Evolutionary conservation across 2,329 filamentous ascomycete species (phyloP), one percentile per base, ranked within the genome.

Genomic region (Cytospora mali): DNA sequence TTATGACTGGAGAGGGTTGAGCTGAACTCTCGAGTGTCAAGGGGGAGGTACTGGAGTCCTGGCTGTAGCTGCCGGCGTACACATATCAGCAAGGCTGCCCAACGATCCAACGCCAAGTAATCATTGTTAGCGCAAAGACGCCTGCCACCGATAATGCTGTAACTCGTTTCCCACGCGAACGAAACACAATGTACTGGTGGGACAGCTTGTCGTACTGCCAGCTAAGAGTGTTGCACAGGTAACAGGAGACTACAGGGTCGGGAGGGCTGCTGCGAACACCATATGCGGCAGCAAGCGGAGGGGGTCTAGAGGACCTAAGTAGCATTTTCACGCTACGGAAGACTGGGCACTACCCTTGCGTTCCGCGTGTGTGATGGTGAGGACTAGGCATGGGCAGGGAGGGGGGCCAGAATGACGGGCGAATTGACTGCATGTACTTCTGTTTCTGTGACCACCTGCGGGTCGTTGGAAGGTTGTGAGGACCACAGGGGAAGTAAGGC

Each of bases 11-110:
- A 61, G 81, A 75, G 66, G 81, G 77, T 71, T 84, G 81, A 61
- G 79, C 71, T 66, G 81, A 73, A 66, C 72, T 80, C 73, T 85
- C 83, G 75, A 85, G 78, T 68, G 80, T 79, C 69, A 85, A 76
- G 69, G 82, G 76, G 67, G 82, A 78, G 66, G 78, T 77, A 72
- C 75, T 79, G 70, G 81, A 75, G 70, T 84, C 82, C 71, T 84
- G 81, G 71, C 76, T 80, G 75, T 84, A 85, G 79, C 84, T 86
- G 73, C 66, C 68, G 64, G 56, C 46, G 64, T 70, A 71, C 61
- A 61, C 67, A 73, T 77, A 64, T 70, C 66, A 69, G 66, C 53
- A 62, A 66, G 55, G 58, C 58, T 66, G 68, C 66, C 66, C 69
- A 66, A 62, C 58, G 28, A 33, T 64, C 56, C 64, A 65, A 64